Base-by-base conservation (phyloP, 208 protist genomes). In the Trypanosoma grayi region DNA sequence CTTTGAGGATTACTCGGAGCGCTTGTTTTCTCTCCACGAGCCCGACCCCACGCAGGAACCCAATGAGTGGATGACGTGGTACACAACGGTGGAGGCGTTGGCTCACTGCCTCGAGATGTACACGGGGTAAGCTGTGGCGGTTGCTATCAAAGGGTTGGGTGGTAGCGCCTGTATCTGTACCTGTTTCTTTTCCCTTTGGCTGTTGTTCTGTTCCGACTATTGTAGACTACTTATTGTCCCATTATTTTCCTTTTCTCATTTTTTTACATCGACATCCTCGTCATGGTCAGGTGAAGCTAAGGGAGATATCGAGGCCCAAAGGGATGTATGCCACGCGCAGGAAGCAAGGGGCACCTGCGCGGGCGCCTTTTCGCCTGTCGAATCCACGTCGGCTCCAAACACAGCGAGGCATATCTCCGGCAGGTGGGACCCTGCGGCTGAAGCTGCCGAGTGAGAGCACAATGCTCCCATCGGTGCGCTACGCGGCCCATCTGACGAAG, bases 41-140 rank as follows among this genome's bases (percentile, higher is more conserved):
- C 90, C 90, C 3, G 68, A 91, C 37, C 75, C 81, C 14, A 54
- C 68, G 62, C 59, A 66, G n/a, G 52, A 79, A 0, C 40, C 83
- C 0, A 81, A 81, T 46, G 75, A 69, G 37, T 96, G 90, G 87
- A 85, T 93, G 80, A 31, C 24, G 14, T 96, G 90, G 90, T 92
- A 92, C 41, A 51, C 51, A 0, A 73, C 50, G 50, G 55, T 92
- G 50, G 66, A 80, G 24, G 50, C 59, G 10, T 40, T 89, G 55
- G 50, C 79, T 24, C 22, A 48, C 7, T 24, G 16, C 18, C 59
- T 92, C 4, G 44, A 66, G 4, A 28, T n/a, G 25, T 56, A 41
- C 24, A 18, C 55, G 43, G 43, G 13, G 0, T 65, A 27, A 57
- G 10, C 20, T 11, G 41, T 24, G 41, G 11, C 2, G 13, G 20